These are phyloP conservation scores for Sphaerulina populicola DNA, from an alignment of 2,329 filamentous ascomycete genomes.

Conservation along the genomic window DNA sequence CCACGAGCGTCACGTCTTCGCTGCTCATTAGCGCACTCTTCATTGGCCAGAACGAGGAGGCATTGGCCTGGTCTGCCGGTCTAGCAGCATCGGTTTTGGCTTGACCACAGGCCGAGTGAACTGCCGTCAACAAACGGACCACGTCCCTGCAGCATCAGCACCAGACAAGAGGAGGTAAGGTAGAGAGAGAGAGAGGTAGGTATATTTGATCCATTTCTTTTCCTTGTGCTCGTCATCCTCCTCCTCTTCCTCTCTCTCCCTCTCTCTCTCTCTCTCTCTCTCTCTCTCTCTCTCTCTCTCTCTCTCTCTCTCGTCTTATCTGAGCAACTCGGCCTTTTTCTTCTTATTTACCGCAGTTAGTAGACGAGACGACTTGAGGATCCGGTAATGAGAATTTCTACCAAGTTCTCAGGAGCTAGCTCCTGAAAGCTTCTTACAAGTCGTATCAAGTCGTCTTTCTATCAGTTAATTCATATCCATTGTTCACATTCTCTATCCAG, in stretches of 20 bases:
- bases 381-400: no score
- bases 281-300: no score
- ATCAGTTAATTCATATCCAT: neutral
- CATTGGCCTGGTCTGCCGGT: slow-evolving; percentile 3
- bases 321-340: no score
- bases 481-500: neutral
- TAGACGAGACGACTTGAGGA: no score
- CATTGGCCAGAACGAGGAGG: neutral
- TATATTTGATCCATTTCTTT: slow-evolving; percentile 2
- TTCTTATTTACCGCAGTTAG: no score
- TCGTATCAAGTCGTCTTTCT: neutral
- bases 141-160: slow-evolving; percentile 8
- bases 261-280: no score
- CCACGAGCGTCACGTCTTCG: slow-evolving; percentile 1
- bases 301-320: no score
- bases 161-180: neutral
- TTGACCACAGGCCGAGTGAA: slow-evolving; percentile 10
- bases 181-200: no score
- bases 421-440: no score
- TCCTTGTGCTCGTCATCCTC: neutral
- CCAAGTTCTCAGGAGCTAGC: no score
- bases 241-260: neutral
- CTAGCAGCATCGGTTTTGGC: neutral
- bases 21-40: slow-evolving; percentile 3
- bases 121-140: slow-evolving; percentile 8